These are phyloP conservation scores for Penicillium steckii DNA, from an alignment of 495 filamentous ascomycete genomes.

Conservation along the genomic window DNA sequence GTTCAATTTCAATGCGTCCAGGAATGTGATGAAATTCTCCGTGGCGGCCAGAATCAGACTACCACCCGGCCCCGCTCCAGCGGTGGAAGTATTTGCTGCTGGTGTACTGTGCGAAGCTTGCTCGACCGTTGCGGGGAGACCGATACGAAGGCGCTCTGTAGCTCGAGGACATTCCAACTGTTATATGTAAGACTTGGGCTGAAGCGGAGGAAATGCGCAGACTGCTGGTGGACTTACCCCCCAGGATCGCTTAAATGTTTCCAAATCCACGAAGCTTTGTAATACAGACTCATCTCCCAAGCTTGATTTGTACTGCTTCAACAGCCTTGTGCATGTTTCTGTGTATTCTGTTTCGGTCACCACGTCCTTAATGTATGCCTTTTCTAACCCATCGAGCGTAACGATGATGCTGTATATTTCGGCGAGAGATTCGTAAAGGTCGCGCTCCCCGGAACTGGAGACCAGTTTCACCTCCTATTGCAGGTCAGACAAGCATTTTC, in stretches of 20 bases:
- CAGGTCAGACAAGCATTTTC: slow-evolving; percentile 14
- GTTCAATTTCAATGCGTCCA: slow-evolving; percentile 88
- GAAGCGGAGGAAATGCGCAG: not conserved
- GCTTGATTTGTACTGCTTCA: slow-evolving; percentile 97
- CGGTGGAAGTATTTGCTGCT: slow-evolving; percentile 40
- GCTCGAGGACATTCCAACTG: slow-evolving; percentile 94
- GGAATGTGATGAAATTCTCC: slow-evolving; percentile 96
- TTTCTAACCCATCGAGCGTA: slow-evolving; percentile 92
- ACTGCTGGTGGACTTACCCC: slow-evolving; percentile 57
- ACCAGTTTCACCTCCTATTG: slow-evolving; percentile 87
- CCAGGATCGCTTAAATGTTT: slow-evolving; percentile 92
- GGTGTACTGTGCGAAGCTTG: slow-evolving; percentile 43
- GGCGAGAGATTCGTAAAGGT: slow-evolving; percentile 92
- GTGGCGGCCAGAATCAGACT: slow-evolving; percentile 81
- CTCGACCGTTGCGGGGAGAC: slow-evolving; percentile 71
- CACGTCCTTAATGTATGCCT: slow-evolving; percentile 94
- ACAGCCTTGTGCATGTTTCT: slow-evolving; percentile 84
- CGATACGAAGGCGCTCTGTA: slow-evolving; percentile 86
- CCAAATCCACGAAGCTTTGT: slow-evolving; percentile 78
- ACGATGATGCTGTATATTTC: slow-evolving; percentile 98
- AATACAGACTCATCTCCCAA: slow-evolving; percentile 83
- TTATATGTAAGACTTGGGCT: slow-evolving; percentile 7
- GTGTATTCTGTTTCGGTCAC: slow-evolving; percentile 91
- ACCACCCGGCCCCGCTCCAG: slow-evolving; percentile 46
- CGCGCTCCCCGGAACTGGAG: slow-evolving; percentile 79